Conservation (phyloP, 1,284 basidiomycete species). For the Caloboletus firmus region DNA sequence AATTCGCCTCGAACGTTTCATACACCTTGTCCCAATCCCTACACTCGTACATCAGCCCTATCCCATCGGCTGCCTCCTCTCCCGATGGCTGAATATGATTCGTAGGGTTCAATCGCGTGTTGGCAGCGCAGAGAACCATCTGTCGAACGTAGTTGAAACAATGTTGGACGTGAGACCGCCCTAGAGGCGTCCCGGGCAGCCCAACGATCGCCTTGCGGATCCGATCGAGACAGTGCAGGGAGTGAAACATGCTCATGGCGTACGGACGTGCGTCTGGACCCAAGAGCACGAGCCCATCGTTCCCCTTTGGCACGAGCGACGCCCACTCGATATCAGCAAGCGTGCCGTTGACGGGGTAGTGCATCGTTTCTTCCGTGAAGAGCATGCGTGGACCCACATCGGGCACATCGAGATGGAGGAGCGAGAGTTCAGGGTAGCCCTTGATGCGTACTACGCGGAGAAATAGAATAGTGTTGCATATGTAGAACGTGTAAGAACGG, state of each 20-base stretch:
- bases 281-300: constrained; percentile 28
- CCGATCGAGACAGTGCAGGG: constrained; percentile 25
- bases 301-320: constrained; percentile 31
- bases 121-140: constrained; percentile 33
- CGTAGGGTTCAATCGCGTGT: constrained; percentile 31
- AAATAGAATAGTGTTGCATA: too few relatives aligned
- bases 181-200: not conserved
- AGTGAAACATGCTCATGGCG: constrained; percentile 26
- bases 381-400: constrained; percentile 1
- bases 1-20: constrained; percentile 22
- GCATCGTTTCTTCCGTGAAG: constrained; percentile 32
- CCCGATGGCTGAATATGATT: constrained; percentile 17
- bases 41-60: constrained; percentile 24
- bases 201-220: constrained; percentile 22
- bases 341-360: constrained; percentile 27
- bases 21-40: constrained; percentile 26
- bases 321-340: constrained; percentile 33
- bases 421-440: constrained; percentile 5
- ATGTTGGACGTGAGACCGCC: constrained; percentile 25
- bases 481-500: not conserved
- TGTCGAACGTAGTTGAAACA: constrained; percentile 40
- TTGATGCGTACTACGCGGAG: constrained; percentile 15
- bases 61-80: constrained; percentile 19
- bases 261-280: constrained; percentile 17
- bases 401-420: constrained; percentile 21